Base-by-base conservation (phyloP, 169 alveolate genomes). In the Eimeria maxima region DNA sequence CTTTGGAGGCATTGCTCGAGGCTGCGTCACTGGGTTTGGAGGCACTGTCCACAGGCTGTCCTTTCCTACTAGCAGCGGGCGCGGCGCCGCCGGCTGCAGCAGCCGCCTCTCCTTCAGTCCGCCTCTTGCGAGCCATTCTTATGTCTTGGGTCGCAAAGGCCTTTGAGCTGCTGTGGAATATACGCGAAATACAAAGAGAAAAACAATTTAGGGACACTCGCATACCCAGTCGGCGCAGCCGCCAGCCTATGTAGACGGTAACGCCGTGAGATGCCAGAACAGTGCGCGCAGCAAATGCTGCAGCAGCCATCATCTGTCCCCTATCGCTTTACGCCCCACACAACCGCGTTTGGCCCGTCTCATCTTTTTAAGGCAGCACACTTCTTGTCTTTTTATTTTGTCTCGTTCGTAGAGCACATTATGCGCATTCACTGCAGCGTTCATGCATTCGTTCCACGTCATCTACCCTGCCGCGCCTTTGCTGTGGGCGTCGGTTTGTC, bases 91-190 rank as follows among this genome's bases (percentile, higher is more conserved):
- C 60, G 16, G 60, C 60, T 1, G 60, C 60, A 57, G 96, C 96
- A 81, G 95, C 86, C 84, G 95, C 95, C 87, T 67, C 95, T 71
- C 20, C 88, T 83, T 83, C 96, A 33, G 88, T 67, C 76, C 94
- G 71, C 96, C 88, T 93, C 96, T 93, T 93, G 93, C 96, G 96
- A 50, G 96, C 96, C 96, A 93, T 93, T 45, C 60, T 93, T 80
- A 29, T 87, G 93, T 87, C 93, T 57, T 87, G 80, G 27, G 65
- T 27, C 78, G 65, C 93, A 80, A 42, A 87, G 60, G 93, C 81
- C 60, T 87, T 44, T 27, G 80, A 60, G 65, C 81, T 38, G 60
- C 53, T 20, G 65, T 87, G 93, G 93, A 63, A 87, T 87, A 60
- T 38, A 47, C 65, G 50, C 83, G 22, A 47, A 65, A 57, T 87